These are phyloP conservation scores for Annulohypoxylon moriforme DNA, from an alignment of 495 filamentous ascomycete genomes.

Conservation along the genomic window DNA sequence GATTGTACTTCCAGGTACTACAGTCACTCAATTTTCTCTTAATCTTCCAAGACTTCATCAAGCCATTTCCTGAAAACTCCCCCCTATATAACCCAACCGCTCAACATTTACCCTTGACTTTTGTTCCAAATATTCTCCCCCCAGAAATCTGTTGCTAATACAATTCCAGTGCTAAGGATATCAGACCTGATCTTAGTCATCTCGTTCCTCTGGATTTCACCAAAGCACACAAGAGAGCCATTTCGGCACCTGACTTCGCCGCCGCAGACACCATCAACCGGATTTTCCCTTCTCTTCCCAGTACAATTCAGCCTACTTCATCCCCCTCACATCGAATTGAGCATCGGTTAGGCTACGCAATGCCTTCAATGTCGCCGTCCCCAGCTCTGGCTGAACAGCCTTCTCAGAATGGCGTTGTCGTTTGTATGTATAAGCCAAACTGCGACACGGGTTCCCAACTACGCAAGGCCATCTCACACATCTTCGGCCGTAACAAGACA, in stretches of 20 bases:
- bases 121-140: neutral
- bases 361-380: conserved; percentile 37
- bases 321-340: conserved; percentile 10
- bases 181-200: conserved; percentile 20
- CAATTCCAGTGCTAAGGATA: conserved; percentile 20
- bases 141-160: conserved; percentile 9
- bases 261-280: conserved; percentile 19
- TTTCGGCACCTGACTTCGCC: conserved; percentile 53
- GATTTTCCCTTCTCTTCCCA: conserved; percentile 8
- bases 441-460: conserved; percentile 64
- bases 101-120: neutral
- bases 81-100: conserved; percentile 11
- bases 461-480: conserved; percentile 83
- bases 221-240: conserved; percentile 53
- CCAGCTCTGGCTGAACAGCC: conserved; percentile 23
- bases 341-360: conserved; percentile 23
- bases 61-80: neutral
- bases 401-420: conserved; percentile 27
- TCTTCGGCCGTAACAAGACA: conserved; percentile 90
- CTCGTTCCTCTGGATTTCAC: conserved; percentile 21
- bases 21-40: neutral
- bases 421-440: conserved; percentile 52
- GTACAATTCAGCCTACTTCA: neutral
- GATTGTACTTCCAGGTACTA: conserved; percentile 17
- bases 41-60: neutral